Base-by-base conservation (phyloP, 2,329 filamentous ascomycete species). In the Talaromyces sp. region DNA sequence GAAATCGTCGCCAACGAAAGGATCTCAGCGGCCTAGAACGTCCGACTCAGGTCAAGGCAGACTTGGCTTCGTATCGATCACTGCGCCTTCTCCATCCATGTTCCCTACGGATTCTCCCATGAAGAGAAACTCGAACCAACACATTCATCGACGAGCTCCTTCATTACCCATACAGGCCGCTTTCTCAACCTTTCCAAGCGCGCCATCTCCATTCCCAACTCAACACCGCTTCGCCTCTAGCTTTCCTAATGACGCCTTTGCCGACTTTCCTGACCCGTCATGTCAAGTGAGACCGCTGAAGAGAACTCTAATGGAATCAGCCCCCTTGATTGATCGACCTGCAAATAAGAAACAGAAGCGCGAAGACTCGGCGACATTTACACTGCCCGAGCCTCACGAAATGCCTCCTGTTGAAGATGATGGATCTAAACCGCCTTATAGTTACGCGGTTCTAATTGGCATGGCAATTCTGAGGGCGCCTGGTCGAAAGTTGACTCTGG, bases 381-480 rank as follows among this genome's bases (percentile, higher is more conserved):
- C 84, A 27, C 79, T 93, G 4, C 91, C 92, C 3, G 83, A 89
- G 57, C 89, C 89, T 58, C 86, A 90, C 68, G 89, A 92, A n/a
- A 95, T 97, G 81, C 91, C 93, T 5, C 78, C 83, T 5, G 87
- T 97, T 37, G 82, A 89, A 65, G 95, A 98, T 74, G 92, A 97
- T 74, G 94, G 93, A 71, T 83, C 84, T 63, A 98, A 99, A 76
- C 95, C 95, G 6, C 86, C 88, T 5, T 92, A 94, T 78, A 98
- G 93, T 80, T 99, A 99, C 76, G 94, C 95, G 22, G 91, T 90
- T 71, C 85, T 99, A 70, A 98, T 98, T 69, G 95, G 92, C 74
- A 97, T 97, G 93, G 93, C 95, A 60, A 97, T 99, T 71, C 83
- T 98, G 24, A 89, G 93, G 68, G 92, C 95, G 4, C 89, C 91